Conservation (phyloP, 1,284 basidiomycete species). For the Binderoboletus segoi region DNA sequence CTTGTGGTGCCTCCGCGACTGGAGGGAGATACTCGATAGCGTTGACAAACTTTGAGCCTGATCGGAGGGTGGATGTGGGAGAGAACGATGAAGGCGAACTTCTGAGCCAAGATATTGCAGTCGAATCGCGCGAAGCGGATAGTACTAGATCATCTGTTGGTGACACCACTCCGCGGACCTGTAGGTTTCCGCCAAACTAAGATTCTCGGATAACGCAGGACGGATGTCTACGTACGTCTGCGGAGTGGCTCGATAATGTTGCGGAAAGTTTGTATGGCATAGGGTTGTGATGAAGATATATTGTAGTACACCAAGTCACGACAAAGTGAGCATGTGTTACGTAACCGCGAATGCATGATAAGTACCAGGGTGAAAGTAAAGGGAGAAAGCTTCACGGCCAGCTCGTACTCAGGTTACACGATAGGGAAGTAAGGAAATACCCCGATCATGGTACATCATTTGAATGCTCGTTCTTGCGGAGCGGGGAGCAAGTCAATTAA, state of each 20-base stretch:
- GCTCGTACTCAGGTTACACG: too few relatives aligned
- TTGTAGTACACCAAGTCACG: too few relatives aligned
- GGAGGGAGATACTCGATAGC: constrained; percentile 79
- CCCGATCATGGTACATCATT: too few relatives aligned
- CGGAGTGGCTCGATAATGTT: constrained; percentile 68
- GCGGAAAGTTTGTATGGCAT: constrained; percentile 89
- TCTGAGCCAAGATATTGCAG: constrained; percentile 83
- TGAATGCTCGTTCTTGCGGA: too few relatives aligned
- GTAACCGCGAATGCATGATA: too few relatives aligned
- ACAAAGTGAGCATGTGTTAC: too few relatives aligned
- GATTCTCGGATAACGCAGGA: background rate
- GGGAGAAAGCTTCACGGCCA: too few relatives aligned
- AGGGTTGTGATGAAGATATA: constrained; percentile 7
- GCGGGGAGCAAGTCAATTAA: too few relatives aligned
- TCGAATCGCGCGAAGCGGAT: constrained; percentile 88
- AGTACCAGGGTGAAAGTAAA: too few relatives aligned
- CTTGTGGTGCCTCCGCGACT: constrained; percentile 66
- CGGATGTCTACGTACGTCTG: constrained; percentile 60
- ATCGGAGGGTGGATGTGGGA: constrained; percentile 57
- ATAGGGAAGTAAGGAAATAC: too few relatives aligned
- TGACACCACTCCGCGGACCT: constrained; percentile 78
- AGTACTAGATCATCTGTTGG: constrained; percentile 75
- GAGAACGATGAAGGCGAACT: constrained; percentile 53
- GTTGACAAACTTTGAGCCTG: constrained; percentile 80
- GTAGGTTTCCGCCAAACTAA: constrained; percentile 24